Base-by-base conservation (phyloP, 306 rosid species). In the Coriaria nepalensis region DNA sequence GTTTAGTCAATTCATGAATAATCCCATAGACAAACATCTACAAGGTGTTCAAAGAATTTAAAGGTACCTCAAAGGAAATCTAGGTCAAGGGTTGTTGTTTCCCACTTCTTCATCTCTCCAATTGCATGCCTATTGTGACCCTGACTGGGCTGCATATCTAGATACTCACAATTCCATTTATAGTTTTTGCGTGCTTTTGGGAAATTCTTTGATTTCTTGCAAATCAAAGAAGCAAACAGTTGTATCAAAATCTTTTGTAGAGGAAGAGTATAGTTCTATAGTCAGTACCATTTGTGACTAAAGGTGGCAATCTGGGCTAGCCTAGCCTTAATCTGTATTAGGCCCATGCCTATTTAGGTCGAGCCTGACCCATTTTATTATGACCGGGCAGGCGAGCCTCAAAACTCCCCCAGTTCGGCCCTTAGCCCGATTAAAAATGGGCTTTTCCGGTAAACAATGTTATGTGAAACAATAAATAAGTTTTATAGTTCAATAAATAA, bases 1-100 rank as follows among this genome's bases (percentile, higher is more conserved):
- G 35, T 43, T 52, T 2, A 13, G 43, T 37, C 44, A 52, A 13
- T 52, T 52, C 56, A 52, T 52, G 56, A 29, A 52, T 13, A 41
- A 52, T 5, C 56, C 56, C 5, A 5, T 6, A 7, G 34, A 5
- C 4, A 43, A 37, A 37, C 43, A 52, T 37, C 37, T 10, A 5
- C 33, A 52, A 4, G 44, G n/a, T n/a, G 33, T 33, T 2, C 33
- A 35, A 2, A 41, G 33, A 0, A 43, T 52, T 5, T 10, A 35
- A 0, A 9, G 56, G 5, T 52, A 10, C 7, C 9, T 52, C 2
- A 36, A 52, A 13, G 50, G 5, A 45, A 50, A n/a, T 50, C 55
- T 5, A 2, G 41, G 55, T 2, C 41, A 50, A 34, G 41, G 55
- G 4, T 33, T 50, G 34, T 37, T 50, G 12, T 9, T 50, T 4